Base-by-base conservation (phyloP, 1,139 yeast species). In the Taphrina sp. region DNA sequence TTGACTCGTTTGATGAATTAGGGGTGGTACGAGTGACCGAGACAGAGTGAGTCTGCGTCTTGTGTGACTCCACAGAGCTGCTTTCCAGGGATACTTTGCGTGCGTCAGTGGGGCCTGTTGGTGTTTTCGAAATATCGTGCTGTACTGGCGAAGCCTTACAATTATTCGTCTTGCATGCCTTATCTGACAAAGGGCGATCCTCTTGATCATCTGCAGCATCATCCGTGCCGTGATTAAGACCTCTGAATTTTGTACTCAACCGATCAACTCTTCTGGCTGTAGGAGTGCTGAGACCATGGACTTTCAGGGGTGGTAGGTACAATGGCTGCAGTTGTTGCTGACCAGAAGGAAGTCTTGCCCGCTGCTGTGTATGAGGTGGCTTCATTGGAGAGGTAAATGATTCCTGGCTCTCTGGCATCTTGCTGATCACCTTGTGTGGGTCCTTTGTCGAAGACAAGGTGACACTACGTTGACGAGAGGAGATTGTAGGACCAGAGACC, bases 381-480 rank as follows among this genome's bases (percentile, higher is more conserved):
- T 49, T 49, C 12, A 42, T 34, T 5, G 54, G 54, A 5, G 54
- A 49, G 1, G 54, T 49, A 16, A 49, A 49, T 23, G 54, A 49
- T 3, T 45, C 39, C 17, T 41, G 28, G 33, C 26, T 22, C 19
- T 49, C 54, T 7, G 23, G 36, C 10, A 12, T 7, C 31, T 12
- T 26, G 10, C 10, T 12, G 7, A 12, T 26, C 7, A 7, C 10
- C 14, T 28, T 37, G 17, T 29, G 24, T 3, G 36, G 20, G 5
- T 33, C 29, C 10, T 42, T 33, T 4, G 14, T 16, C 10, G 29
- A n/a, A 7, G 45, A 12, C 17, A 39, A 16, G 5, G 54, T 49
- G 5, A 29, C 46, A 33, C 54, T 49, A 5, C 54, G 45, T 20
- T 49, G 54, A 17, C 54, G 39, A 5, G 39, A 7, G 17, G 37